Evolutionary conservation across 2,329 filamentous ascomycete species (phyloP).

Genomic region (Neofusicoccum laricinum): DNA sequence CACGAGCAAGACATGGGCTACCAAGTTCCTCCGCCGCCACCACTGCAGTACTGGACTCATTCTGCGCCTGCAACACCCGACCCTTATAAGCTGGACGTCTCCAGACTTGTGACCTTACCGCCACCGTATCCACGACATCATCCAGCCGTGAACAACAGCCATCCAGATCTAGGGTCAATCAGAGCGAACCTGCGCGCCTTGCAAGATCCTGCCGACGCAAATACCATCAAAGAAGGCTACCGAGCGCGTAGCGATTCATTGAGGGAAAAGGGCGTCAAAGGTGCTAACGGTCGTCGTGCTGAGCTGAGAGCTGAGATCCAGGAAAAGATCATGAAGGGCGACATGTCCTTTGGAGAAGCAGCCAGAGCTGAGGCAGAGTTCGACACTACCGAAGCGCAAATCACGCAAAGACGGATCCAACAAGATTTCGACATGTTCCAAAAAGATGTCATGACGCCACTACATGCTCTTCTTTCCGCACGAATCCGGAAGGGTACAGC

Average conservation of each 20-base stretch:
- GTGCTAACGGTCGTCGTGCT: constrained; percentile 61
- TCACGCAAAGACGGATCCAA: constrained; percentile 71
- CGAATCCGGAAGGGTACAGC: constrained; percentile 71
- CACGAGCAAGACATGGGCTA: constrained; percentile 42
- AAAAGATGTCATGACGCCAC: constrained; percentile 73
- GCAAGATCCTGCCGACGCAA: constrained; percentile 70
- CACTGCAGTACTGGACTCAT: constrained; percentile 34
- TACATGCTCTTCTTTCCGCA: constrained; percentile 75
- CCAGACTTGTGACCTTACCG: constrained; percentile 85
- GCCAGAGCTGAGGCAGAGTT: constrained; percentile 77
- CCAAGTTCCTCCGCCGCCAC: constrained; percentile 34
- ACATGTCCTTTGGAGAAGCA: constrained; percentile 78
- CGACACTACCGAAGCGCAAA: constrained; percentile 65
- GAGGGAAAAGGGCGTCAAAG: constrained; percentile 50
- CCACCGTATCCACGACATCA: constrained; percentile 93
- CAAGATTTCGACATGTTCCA: constrained; percentile 83
- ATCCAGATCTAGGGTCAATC: constrained; percentile 80
- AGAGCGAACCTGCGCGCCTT: constrained; percentile 71
- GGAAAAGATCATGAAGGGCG: constrained; percentile 71
- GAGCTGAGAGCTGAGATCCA: constrained; percentile 73
- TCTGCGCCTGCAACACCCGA: constrained; percentile 47
- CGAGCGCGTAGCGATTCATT: constrained; percentile 50
- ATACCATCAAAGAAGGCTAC: constrained; percentile 61
- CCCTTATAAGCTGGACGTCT: constrained; percentile 72
- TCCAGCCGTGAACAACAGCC: constrained; percentile 92